phyloP scores from a whole-genome alignment of 2,329 filamentous ascomycete genomes.

The Fusarium sp. region DNA sequence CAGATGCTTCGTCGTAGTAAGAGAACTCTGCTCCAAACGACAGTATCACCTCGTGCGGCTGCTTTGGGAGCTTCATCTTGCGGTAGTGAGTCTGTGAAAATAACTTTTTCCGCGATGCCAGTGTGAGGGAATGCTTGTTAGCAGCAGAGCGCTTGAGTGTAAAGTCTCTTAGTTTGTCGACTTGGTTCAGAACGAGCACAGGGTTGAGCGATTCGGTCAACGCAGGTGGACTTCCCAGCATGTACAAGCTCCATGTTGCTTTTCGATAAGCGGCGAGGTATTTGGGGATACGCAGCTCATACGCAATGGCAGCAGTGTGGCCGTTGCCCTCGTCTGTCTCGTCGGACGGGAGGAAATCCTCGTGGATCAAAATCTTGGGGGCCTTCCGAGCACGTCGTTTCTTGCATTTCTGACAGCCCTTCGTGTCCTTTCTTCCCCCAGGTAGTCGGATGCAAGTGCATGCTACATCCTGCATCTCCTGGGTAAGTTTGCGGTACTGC shows the following conservation, averaged over 20 bases:
- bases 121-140: constrained; percentile 4
- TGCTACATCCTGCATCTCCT: not conserved
- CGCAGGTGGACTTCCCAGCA: constrained; percentile 6
- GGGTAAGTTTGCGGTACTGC: constrained; percentile 30
- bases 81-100: constrained; percentile 46
- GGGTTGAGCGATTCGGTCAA: not conserved
- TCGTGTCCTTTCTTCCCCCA: not conserved
- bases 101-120: constrained; percentile 42
- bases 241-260: constrained; percentile 26
- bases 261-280: constrained; percentile 55
- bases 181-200: constrained; percentile 1
- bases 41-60: constrained; percentile 14
- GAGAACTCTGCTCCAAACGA: constrained; percentile 32
- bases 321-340: not conserved
- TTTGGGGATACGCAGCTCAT: constrained; percentile 57
- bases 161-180: not conserved
- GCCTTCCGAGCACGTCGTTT: constrained; percentile 17
- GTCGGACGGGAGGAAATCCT: constrained; percentile 40
- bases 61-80: constrained; percentile 28
- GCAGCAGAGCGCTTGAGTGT: not conserved
- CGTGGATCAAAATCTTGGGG: constrained; percentile 34
- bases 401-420: constrained; percentile 33
- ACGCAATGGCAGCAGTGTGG: constrained; percentile 59
- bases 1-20: constrained; percentile 25
- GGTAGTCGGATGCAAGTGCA: constrained; percentile 30